Evolutionary conservation across 257 asterid species (phyloP).

Genomic region (Henckelia pumila): DNA sequence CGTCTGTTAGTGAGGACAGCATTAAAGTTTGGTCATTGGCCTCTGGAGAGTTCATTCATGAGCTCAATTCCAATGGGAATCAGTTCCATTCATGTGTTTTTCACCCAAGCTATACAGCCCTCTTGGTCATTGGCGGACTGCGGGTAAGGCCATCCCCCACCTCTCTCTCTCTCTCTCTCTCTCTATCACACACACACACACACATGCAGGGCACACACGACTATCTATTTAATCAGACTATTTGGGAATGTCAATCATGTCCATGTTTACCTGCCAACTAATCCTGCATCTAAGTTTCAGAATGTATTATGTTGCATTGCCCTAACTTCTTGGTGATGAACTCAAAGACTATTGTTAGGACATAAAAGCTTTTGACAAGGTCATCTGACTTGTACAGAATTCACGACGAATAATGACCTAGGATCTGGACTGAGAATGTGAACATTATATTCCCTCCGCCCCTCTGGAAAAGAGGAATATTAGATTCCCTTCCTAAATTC

Average conservation of each 20-base stretch:
- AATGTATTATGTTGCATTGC: background rate
- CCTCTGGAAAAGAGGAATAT: background rate
- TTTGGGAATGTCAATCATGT: no score
- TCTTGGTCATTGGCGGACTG: constrained; percentile 83
- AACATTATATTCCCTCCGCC: background rate
- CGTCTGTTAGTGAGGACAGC: constrained; percentile 90
- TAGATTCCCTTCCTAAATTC: background rate
- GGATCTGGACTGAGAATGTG: background rate
- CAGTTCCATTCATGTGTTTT: constrained; percentile 92
- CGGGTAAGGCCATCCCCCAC: constrained; percentile 42
- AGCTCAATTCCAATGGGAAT: constrained; percentile 66
- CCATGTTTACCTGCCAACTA: background rate
- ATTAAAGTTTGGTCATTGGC: constrained; percentile 90
- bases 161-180: constrained; percentile 15
- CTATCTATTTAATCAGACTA: background rate
- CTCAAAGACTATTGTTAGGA: background rate
- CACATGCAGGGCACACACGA: background rate
- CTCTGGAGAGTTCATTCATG: constrained; percentile 85
- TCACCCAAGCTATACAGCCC: constrained; percentile 86
- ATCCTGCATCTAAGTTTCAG: background rate
- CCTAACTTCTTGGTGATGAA: background rate
- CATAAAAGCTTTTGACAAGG: background rate
- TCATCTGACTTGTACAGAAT: background rate
- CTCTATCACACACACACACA: background rate
- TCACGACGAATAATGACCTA: background rate